phyloP scores from a whole-genome alignment of 192 early-diverging fungal genomes.

The Glomus cerebriforme region DNA sequence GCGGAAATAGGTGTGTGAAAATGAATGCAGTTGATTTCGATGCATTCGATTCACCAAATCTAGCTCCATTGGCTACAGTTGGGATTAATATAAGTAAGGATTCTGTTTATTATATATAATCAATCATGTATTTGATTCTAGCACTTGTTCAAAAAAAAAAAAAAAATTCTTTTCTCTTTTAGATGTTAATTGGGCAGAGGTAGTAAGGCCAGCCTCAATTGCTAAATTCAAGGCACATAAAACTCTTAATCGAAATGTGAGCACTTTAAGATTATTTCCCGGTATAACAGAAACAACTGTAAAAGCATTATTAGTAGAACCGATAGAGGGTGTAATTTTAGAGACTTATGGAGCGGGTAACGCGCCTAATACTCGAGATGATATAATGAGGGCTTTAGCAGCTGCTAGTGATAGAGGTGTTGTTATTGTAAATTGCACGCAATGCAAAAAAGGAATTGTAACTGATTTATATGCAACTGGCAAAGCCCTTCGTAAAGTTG shows the following conservation, averaged over 20 bases:
- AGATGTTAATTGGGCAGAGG: slow-evolving; percentile 90
- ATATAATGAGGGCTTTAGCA: slow-evolving; percentile 78
- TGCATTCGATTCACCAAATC: slow-evolving; percentile 86
- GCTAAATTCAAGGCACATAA: slow-evolving; percentile 85
- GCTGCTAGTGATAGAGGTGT: slow-evolving; percentile 92
- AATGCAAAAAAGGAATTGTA: slow-evolving; percentile 84
- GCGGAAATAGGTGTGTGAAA: slow-evolving; percentile 87
- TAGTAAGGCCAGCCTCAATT: slow-evolving; percentile 83
- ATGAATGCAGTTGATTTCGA: slow-evolving; percentile 80
- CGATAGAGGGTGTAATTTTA: slow-evolving; percentile 88
- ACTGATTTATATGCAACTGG: slow-evolving; percentile 91
- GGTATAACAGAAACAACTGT: slow-evolving; percentile 91
- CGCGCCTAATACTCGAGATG: slow-evolving; percentile 86
- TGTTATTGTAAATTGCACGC: slow-evolving; percentile 96
- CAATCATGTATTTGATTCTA: neutral
- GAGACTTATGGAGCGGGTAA: slow-evolving; percentile 98
- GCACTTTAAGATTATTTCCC: slow-evolving; percentile 88
- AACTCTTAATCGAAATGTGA: slow-evolving; percentile 82
- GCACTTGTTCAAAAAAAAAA: neutral
- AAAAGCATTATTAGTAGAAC: slow-evolving; percentile 80
- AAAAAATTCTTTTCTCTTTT: neutral
- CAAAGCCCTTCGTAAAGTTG: slow-evolving; percentile 74
- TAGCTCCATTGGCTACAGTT: slow-evolving; percentile 86
- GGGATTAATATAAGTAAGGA: slow-evolving; percentile 89
- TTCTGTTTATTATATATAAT: neutral